phyloP scores from a whole-genome alignment of 2,329 filamentous ascomycete genomes.

The Capronia epimyces region DNA sequence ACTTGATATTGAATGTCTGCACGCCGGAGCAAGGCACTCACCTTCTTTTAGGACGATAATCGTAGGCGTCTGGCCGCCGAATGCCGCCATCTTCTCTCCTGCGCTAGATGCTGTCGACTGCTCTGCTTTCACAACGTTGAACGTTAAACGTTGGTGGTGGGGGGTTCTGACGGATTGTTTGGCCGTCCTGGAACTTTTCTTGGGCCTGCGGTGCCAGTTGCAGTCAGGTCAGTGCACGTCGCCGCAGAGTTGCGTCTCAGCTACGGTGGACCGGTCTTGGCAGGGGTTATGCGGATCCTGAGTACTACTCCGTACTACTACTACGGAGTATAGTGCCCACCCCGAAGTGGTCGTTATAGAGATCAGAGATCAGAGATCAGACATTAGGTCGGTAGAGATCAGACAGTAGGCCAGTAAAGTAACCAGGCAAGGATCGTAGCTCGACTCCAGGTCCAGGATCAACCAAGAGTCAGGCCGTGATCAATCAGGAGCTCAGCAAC shows the following conservation, averaged over 20 bases:
- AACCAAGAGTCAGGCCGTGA: no score
- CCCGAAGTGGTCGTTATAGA: no score
- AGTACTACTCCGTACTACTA: neutral
- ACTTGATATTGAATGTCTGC: no score
- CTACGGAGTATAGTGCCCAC: neutral
- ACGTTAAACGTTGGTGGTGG: neutral
- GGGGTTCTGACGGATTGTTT: slow-evolving; percentile 4
- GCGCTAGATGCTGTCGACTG: neutral
- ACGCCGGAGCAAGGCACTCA: slow-evolving; percentile 46
- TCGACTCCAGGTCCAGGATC: no score
- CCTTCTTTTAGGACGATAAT: slow-evolving; percentile 98
- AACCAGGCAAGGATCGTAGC: no score
- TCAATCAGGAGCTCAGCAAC: no score
- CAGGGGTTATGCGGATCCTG: neutral
- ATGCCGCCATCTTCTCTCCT: slow-evolving; percentile 50
- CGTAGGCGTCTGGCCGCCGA: slow-evolving; percentile 93
- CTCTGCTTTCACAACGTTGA: no score
- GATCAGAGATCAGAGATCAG: no score
- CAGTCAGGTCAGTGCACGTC: slow-evolving; percentile 23
- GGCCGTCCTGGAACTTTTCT: slow-evolving; percentile 16
- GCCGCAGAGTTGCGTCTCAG: neutral
- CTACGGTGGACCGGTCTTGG: slow-evolving; percentile 19
- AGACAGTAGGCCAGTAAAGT: no score
- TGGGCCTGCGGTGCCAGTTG: slow-evolving; percentile 33
- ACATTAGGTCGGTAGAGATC: no score